Evolutionary conservation across 139 green algal species (phyloP), one percentile per base, ranked within the genome.

Genomic region (Coelastrella sp.): DNA sequence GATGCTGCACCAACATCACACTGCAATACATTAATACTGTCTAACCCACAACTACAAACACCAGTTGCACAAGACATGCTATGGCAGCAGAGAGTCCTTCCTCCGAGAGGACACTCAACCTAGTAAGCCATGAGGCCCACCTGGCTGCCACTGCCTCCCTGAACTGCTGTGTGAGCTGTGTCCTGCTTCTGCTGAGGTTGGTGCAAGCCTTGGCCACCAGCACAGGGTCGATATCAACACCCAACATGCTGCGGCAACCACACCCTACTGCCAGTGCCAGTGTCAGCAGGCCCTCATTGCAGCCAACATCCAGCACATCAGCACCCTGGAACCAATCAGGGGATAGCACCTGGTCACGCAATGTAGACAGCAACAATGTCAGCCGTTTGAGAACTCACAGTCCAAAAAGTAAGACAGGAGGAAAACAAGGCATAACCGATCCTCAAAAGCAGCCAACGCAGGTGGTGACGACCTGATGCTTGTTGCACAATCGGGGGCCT

Each of bases 201-300:
- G 66, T 91, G 88, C 89, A 92, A 0, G 94, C 92, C 68, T 89
- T 89, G 27, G 83, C 83, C 30, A 98, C 87, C 27, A 98, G 93
- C 37, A 50, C 43, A 1, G 62, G 50, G 79, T 98, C 96, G n/a
- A 98, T 96, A 89, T 98, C 96, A 60, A 98, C 91, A 0, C 96
- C 96, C 25, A 43, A 41, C 38, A 75, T 41, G 30, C 82, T 73
- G 37, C 68, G 77, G 2, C 85, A 80, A 50, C 84, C 79, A 78
- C 94, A 96, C 4, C 72, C 74, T 2, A 79, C 66, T 6, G 91
- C 95, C 25, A 98, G 63, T 4, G 90, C 91, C 60, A 98, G 87
- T 5, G 94, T 98, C 17, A 99, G 77, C n/a, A 96, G 62, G 27
- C 96, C 96, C 83, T 96, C 95, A 84, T 99, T 98, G 94, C 96